Base-by-base conservation (phyloP, 441 rosid genomes). In the Mallotus japonicus region DNA sequence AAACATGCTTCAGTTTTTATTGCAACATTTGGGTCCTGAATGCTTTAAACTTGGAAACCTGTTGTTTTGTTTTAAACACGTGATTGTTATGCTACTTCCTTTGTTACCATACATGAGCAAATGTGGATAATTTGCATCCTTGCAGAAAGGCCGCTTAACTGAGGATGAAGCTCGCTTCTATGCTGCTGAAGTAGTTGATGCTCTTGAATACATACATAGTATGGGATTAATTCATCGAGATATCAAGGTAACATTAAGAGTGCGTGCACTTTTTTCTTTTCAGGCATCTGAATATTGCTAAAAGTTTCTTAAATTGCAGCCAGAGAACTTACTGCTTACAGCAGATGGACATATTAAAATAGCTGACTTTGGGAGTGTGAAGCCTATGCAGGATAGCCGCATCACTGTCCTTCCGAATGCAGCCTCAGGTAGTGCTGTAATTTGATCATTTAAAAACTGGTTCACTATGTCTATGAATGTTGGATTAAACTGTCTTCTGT, bases 291-390 rank as follows among this genome's bases (percentile, higher is more conserved):
- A 67, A 71, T 69, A 53, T 56, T 59, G 65, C 84, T 88, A 24
- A 88, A 76, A n/a, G 22, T 49, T 70, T 67, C 68, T 47, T 81
- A 51, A 59, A 66, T 78, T 76, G 87, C 97, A 95, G 99, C 97
- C 98, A 70, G 98, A 96, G 88, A 96, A 96, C 80, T 86, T 96
- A 83, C 84, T 92, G 60, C 90, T 92, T 63, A 89, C 92, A 17
- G 74, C 80, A 12, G 99, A 92, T 60, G 97, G 98, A 68, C 99
- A 93, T 74, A 87, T 96, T 66, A 93, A 96, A 87, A 84, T 96
- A 81, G 99, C 99, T 24, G 99, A 96, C 86, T 93, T 93, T 85
- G 98, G 98, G 57, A 96, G 99, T 80, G 99, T 95, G 54, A 92
- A 95, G 96, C 97, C 96, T n/a, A 91, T 91, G 97, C 97, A 92